Base-by-base conservation (phyloP, 805 yeast species). In the Metschnikowia drakensbergensis region DNA sequence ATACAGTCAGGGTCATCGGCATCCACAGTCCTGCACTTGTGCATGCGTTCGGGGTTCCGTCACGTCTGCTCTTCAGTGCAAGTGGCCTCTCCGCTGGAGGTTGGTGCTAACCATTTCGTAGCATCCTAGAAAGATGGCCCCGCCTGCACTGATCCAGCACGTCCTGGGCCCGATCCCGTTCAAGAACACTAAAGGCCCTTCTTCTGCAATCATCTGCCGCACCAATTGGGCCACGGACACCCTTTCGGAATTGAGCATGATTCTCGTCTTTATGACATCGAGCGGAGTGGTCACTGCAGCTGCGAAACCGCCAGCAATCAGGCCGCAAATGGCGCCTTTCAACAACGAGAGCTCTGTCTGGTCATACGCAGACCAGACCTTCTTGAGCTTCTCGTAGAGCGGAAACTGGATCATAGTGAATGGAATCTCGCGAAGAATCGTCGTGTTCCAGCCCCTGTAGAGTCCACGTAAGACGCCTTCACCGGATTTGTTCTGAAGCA, bases 81-180 rank as follows among this genome's bases (percentile, higher is more conserved):
- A 9, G n/a, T 22, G 37, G 7, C 37, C 37, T 8, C 11, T 13
- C 22, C 31, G 11, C 27, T 40, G 43, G 26, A 40, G 36, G n/a
- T 62, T 53, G 7, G 74, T 61, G 53, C 73, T 75, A 8, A 81
- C 85, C 23, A 83, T 66, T 67, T 95, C 99, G 62, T 94, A 94
- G 47, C 88, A 88, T 4, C 99, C 99, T 48, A 94, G 72, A 71
- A 95, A 94, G 13, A 95, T 90, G 13, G 98, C 97, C 28, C 99
- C 99, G 22, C 99, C 99, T 4, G 96, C 94, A 69, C 96, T 84
- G 49, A 94, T 92, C 99, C 99, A 94, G 81, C 87, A 75, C 0
- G 97, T 91, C 64, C 99, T 77, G 4, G 99, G 98, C 0, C 96
- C 97, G 27, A 92, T 76, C 10, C 99, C 99, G 42, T 79, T 79